Percentiles rank a stretch among this genome's conserved stretches.
Conservation (phyloP, 176 grass and related monocot species). For the Carex scoparia region DNA sequence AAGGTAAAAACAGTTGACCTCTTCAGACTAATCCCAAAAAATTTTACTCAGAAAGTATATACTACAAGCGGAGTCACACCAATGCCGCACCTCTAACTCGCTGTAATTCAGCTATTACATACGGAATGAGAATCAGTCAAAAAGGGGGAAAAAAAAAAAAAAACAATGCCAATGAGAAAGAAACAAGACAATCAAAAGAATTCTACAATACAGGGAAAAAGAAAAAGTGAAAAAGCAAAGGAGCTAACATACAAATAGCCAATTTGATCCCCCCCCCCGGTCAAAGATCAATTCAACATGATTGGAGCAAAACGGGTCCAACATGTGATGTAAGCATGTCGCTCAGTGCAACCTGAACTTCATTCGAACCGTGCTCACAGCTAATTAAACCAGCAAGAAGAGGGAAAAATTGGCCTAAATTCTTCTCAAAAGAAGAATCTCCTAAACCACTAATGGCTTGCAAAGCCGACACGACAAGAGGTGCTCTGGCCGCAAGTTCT, state of each 20-base stretch:
- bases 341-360: conserved; percentile 87
- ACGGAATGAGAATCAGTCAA: background rate
- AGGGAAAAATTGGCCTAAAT: conserved; percentile 76
- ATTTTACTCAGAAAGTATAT: background rate
- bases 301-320: conserved; percentile 70
- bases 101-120: conserved; percentile 20
- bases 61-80: background rate
- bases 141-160: background rate
- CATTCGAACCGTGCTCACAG: conserved; percentile 92
- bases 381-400: conserved; percentile 79
- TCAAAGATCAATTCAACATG: conserved; percentile 42
- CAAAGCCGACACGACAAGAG: conserved; percentile 81
- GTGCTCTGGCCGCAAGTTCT: conserved; percentile 86
- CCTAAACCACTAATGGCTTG: conserved; percentile 71
- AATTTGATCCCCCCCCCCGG: background rate
- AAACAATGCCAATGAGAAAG: conserved; percentile 12
- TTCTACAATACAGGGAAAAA: conserved; percentile 15
- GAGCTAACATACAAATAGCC: background rate
- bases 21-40: conserved; percentile 6
- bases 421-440: conserved; percentile 66
- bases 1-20: background rate
- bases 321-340: conserved; percentile 79
- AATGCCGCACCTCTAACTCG: background rate
- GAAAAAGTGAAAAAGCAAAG: background rate
- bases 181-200: conserved; percentile 10